Evolutionary conservation across 1,284 basidiomycete species (phyloP).

Genomic region (Tilletiopsis washingtonensis): DNA sequence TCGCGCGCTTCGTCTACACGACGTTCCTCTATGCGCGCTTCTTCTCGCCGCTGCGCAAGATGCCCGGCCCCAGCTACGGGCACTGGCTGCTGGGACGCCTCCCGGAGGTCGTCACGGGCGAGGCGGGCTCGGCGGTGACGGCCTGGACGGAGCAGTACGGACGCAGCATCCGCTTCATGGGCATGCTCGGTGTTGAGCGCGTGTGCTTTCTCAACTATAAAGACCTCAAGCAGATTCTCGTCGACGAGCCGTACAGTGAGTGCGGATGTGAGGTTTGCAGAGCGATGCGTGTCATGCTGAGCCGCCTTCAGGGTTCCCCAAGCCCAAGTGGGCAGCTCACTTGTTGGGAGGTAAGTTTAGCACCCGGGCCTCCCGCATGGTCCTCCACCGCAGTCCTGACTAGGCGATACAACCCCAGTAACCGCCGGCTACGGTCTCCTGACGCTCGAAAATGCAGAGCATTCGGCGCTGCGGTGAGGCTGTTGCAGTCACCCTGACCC

Average conservation of each 20-base stretch:
- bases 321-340: background rate
- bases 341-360: background rate
- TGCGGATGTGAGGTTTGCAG: background rate
- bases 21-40: slow-evolving; percentile 1
- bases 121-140: background rate
- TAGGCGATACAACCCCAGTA: slow-evolving; percentile 19
- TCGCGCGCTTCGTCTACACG: background rate
- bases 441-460: slow-evolving; percentile 26
- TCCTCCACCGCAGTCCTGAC: slow-evolving; percentile 19
- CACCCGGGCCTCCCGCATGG: background rate
- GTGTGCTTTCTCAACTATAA: slow-evolving; percentile 17
- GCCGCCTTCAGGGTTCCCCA: background rate
- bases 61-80: slow-evolving; percentile 2
- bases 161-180: slow-evolving; percentile 14
- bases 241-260: slow-evolving; percentile 21
- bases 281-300: background rate
- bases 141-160: slow-evolving; percentile 1
- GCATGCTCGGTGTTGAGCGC: slow-evolving; percentile 19
- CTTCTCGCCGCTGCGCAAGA: slow-evolving; percentile 1
- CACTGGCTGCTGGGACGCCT: slow-evolving; percentile 5
- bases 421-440: slow-evolving; percentile 30
- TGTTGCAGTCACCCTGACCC: too few species aligned
- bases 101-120: background rate
- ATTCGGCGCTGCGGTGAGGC: too few species aligned
- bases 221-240: slow-evolving; percentile 22